Percentiles rank a stretch among this genome's conserved stretches.
Conservation (phyloP, 495 filamentous ascomycete species). For the Darksidea phi region DNA sequence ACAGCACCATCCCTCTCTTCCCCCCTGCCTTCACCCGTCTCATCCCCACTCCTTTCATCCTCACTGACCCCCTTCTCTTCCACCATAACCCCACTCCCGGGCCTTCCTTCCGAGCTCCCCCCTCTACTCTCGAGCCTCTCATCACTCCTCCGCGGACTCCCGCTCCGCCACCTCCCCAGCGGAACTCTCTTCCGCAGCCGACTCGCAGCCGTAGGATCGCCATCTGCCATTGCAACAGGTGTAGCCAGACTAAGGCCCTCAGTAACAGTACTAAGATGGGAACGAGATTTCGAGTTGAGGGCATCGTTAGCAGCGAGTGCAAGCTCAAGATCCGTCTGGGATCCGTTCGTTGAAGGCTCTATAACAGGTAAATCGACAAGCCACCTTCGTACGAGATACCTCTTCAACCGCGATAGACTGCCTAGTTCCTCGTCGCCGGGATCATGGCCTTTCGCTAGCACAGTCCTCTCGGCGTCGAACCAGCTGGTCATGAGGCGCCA, state of each 20-base stretch:
- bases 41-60: conserved; percentile 32
- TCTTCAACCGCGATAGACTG: conserved; percentile 48
- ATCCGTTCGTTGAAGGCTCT: conserved; percentile 23
- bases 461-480: conserved; percentile 46
- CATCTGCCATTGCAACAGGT: conserved; percentile 31
- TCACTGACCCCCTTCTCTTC: conserved; percentile 47
- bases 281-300: neutral
- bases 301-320: neutral
- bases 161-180: conserved; percentile 17
- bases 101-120: conserved; percentile 29
- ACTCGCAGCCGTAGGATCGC: conserved; percentile 34
- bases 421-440: conserved; percentile 45
- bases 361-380: conserved; percentile 41
- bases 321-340: neutral
- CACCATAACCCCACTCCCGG: conserved; percentile 48
- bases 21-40: conserved; percentile 16
- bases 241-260: conserved; percentile 35
- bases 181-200: conserved; percentile 24
- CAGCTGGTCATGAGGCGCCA: conserved; percentile 51
- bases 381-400: conserved; percentile 48
- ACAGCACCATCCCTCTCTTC: conserved; percentile 4
- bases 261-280: conserved; percentile 27
- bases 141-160: conserved; percentile 26
- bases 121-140: conserved; percentile 22
- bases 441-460: conserved; percentile 32